These are phyloP conservation scores for Linaria vulgaris DNA, from an alignment of 257 asterid genomes.

Conservation along the genomic window DNA sequence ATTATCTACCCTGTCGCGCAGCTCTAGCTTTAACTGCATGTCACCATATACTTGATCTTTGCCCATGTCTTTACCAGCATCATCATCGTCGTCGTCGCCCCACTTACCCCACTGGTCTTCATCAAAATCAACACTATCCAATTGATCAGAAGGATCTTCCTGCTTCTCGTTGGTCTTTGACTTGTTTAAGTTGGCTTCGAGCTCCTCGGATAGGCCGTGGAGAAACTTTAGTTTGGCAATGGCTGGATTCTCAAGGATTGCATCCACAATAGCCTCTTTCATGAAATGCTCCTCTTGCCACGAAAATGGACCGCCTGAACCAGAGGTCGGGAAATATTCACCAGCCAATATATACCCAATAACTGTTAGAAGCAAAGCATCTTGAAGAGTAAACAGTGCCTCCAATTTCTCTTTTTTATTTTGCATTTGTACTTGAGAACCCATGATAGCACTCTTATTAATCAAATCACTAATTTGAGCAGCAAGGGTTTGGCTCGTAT, in stretches of 20 bases:
- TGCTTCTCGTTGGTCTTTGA: constrained; percentile 44
- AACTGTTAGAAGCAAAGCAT: constrained; percentile 74
- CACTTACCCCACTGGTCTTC: constrained; percentile 92
- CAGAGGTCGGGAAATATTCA: constrained; percentile 88
- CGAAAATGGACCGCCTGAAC: constrained; percentile 89
- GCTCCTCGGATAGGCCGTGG: constrained; percentile 66
- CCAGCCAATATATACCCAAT: constrained; percentile 89
- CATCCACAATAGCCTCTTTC: constrained; percentile 94
- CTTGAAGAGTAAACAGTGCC: constrained; percentile 72
- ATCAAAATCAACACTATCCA: constrained; percentile 55
- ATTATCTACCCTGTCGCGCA: constrained; percentile 83
- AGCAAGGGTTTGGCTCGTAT: constrained; percentile 94
- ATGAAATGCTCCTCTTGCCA: constrained; percentile 99
- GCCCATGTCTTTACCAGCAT: constrained; percentile 46
- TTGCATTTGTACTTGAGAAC: constrained; percentile 43
- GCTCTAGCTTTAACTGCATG: constrained; percentile 91
- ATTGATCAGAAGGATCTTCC: constrained; percentile 38
- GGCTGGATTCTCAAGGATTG: constrained; percentile 78
- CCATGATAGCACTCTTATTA: constrained; percentile 68
- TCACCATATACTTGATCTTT: constrained; percentile 63
- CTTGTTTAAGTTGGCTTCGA: constrained; percentile 48
- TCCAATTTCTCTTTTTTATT: constrained; percentile 35
- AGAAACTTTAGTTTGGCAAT: constrained; percentile 65
- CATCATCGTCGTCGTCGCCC: constrained; percentile 64
- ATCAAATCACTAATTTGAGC: constrained; percentile 95